Evolutionary conservation across 345 rosid species (phyloP).

Genomic region (Theobroma cacao): DNA sequence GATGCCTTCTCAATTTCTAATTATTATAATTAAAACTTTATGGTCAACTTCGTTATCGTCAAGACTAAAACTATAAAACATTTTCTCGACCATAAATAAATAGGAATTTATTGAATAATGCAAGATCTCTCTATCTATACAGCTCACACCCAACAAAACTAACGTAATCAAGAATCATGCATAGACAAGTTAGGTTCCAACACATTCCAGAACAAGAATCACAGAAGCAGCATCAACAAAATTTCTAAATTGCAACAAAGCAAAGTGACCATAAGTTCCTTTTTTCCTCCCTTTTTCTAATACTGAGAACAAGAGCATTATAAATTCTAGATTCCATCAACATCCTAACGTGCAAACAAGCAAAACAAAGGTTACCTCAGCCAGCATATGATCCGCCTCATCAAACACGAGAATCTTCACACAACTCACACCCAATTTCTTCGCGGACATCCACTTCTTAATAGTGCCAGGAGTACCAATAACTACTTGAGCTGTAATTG

Average conservation of each 20-base stretch:
- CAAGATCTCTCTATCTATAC: neutral
- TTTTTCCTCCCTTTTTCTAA: neutral
- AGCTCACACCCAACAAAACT: neutral
- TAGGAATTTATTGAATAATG: no score
- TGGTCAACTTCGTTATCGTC: no score
- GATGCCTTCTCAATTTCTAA: neutral
- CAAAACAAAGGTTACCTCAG: conserved; percentile 47
- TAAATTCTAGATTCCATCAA: neutral
- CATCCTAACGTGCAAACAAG: neutral
- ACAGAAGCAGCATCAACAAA: neutral
- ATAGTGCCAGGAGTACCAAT: conserved; percentile 97
- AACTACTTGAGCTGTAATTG: conserved; percentile 69
- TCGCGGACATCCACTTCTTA: conserved; percentile 65
- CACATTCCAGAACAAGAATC: neutral
- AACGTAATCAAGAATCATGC: neutral
- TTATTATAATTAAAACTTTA: no score
- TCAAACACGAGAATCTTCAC: conserved; percentile 90
- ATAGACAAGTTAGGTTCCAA: neutral
- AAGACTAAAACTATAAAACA: no score
- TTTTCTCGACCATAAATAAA: no score
- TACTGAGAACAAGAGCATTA: neutral
- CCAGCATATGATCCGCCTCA: conserved; percentile 98
- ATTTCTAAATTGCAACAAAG: neutral
- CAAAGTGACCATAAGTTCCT: no score
- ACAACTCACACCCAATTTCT: conserved; percentile 48